Conservation (phyloP, 2,329 filamentous ascomycete genomes). For the Fusarium sp. region DNA sequence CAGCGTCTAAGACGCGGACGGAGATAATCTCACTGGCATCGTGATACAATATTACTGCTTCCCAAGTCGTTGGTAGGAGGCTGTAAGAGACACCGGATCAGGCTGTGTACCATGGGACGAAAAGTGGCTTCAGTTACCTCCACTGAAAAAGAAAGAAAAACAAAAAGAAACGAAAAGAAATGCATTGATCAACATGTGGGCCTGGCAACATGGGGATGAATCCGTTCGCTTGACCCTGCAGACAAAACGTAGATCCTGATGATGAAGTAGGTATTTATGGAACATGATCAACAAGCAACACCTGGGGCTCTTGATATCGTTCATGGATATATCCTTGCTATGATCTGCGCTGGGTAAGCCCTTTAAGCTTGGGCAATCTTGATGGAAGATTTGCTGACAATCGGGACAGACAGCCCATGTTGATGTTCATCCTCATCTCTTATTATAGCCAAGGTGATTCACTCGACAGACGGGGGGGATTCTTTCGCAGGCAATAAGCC, state of each 20-base stretch:
- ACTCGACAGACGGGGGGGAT: neutral
- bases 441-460: neutral
- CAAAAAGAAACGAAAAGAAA: neutral
- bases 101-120: neutral
- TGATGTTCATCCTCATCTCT: neutral
- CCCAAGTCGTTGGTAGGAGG: neutral
- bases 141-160: too few species aligned
- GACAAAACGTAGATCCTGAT: neutral
- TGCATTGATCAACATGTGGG: neutral
- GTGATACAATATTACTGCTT: neutral
- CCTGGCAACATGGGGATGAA: neutral
- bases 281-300: neutral
- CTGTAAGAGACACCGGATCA: neutral
- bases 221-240: conserved; percentile 4
- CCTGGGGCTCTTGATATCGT: neutral
- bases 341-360: neutral
- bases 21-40: neutral
- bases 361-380: neutral
- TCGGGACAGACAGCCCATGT: neutral
- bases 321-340: conserved; percentile 6
- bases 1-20: neutral
- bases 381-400: neutral
- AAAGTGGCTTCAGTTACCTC: neutral
- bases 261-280: neutral
- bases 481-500: neutral